A percentile compares a stretch with the other conserved stretches of the same genome.
These are phyloP conservation scores for Lignosus rhinocerotis DNA, from an alignment of 1,284 basidiomycete genomes.

Conservation along the genomic window DNA sequence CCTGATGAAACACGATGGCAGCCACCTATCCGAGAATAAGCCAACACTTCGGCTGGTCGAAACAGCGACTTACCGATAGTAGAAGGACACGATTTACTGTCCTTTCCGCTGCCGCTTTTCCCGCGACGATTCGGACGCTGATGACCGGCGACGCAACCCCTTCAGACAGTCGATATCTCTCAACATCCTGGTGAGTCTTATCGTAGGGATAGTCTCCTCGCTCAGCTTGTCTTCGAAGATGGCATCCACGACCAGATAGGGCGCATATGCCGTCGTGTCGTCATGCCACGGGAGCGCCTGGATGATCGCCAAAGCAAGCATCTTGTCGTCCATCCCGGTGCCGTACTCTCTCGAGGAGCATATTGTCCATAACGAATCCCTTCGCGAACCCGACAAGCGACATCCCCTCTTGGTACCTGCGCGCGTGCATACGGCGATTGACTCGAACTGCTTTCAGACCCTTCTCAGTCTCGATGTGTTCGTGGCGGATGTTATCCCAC, in stretches of 20 bases:
- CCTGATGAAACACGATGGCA: too few species aligned
- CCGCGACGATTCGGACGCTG: neutral
- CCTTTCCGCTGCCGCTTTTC: neutral
- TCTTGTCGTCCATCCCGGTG: neutral
- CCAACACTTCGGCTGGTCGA: too few species aligned
- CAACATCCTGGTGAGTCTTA: neutral
- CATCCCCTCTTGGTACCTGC: slow-evolving; percentile 2
- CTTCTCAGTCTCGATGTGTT: neutral
- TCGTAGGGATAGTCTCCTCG: neutral
- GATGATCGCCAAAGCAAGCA: neutral
- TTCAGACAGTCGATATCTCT: neutral
- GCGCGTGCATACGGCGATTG: neutral
- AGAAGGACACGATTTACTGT: neutral
- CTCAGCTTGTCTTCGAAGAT: neutral
- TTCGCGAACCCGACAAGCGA: neutral
- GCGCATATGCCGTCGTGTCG: neutral
- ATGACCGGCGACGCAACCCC: neutral
- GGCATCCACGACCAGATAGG: neutral
- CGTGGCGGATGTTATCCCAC: slow-evolving; percentile 4
- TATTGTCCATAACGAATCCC: neutral
- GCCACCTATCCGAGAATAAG: too few species aligned
- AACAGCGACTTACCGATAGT: neutral
- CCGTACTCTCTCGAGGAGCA: slow-evolving; percentile 1
- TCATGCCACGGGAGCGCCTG: slow-evolving; percentile 2
- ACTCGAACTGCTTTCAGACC: neutral